Conservation (phyloP, 2,329 filamentous ascomycete species). For the Paracorniculantispora psalliotae region DNA sequence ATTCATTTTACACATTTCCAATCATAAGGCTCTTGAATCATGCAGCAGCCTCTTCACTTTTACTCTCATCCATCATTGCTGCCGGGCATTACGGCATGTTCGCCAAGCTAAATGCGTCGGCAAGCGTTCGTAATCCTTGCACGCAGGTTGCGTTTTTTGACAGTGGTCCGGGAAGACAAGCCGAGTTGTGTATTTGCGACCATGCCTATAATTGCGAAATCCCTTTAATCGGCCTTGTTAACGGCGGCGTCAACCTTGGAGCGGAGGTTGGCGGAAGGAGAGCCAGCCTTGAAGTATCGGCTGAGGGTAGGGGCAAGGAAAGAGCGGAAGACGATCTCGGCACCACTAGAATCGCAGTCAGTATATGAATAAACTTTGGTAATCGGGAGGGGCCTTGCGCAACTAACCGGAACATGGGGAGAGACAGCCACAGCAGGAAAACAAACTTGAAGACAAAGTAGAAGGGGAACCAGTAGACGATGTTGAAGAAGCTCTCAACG, state of each 20-base stretch:
- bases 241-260: constrained; percentile 77
- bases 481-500: constrained; percentile 74
- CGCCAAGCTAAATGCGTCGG: neutral
- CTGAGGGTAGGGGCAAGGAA: constrained; percentile 88
- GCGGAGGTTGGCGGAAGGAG: constrained; percentile 81
- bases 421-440: constrained; percentile 94
- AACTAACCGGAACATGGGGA: constrained; percentile 85
- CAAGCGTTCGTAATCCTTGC: neutral
- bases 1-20: constrained; percentile 13
- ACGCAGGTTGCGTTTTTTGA: neutral
- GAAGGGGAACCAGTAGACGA: constrained; percentile 95
- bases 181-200: neutral
- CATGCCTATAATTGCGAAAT: constrained; percentile 10
- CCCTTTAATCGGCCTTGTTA: constrained; percentile 60
- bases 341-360: constrained; percentile 58
- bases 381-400: neutral
- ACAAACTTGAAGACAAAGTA: constrained; percentile 99
- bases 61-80: constrained; percentile 4
- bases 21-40: constrained; percentile 1
- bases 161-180: neutral
- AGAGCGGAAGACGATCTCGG: constrained; percentile 93
- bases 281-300: constrained; percentile 77
- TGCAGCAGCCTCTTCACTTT: constrained; percentile 4
- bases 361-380: neutral
- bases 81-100: neutral